Base-by-base conservation (phyloP, 108 stramenopile genomes). In the Nitzschia sp. region DNA sequence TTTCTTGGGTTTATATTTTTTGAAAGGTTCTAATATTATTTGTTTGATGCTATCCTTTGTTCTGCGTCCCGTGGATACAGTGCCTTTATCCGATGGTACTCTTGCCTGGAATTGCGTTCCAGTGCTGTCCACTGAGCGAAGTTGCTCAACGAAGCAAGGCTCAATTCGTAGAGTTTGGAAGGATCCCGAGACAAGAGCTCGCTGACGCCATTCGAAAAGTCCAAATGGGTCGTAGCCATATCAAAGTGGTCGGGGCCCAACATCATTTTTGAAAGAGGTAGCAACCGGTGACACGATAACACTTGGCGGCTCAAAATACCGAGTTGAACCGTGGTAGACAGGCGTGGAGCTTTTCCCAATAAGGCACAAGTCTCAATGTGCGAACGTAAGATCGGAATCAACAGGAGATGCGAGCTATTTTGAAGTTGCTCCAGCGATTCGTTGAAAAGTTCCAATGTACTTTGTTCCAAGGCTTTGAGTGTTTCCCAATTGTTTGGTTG, bases 291-390 rank as follows among this genome's bases (percentile, higher is more conserved):
- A 24, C 53, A 73, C 7, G 82, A 80, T 12, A 61, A 48, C 10
- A 87, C 29, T 41, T 82, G 73, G 8, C 86, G 85, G 57, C 76
- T 53, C 24, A 86, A 54, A 43, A 88, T 62, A 40, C 63, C 62
- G 61, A 81, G 29, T 57, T 72, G 61, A 46, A 64, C 44, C 22
- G 41, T 37, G 53, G 41, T 57, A 64, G 58, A 12, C 1, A 72
- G 57, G 6, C 52, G 21, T 17, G 57, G 41, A 41, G 58, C 71
- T 48, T 65, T 63, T 41, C 52, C 57, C 19, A 71, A 67, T 21
- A 78, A 8, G 34, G 86, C 87, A 38, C 85, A 81, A 0, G 68
- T 58, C 52, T 93, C 87, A 25, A 89, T 42, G 59, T 93, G 88
- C 15, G 87, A 40, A 21, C 53, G 53, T 21, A 73, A 59, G 55